Conservation (phyloP, 139 green algal genomes). For the Tetradesmus obliquus region DNA sequence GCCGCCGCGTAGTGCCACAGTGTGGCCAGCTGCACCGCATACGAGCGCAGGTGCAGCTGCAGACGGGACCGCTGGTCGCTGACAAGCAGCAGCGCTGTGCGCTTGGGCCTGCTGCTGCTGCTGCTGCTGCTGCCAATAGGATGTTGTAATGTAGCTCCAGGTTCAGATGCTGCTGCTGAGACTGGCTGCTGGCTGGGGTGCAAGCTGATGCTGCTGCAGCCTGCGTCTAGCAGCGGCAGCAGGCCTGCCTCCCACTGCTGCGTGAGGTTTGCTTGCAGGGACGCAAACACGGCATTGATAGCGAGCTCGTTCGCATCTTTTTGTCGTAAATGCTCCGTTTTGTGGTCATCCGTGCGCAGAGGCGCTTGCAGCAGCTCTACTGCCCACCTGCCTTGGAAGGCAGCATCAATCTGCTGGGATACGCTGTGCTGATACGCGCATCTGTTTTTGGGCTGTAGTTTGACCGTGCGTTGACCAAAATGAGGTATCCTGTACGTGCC, state of each 20-base stretch:
- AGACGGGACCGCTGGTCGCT: not conserved
- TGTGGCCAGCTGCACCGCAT: not conserved
- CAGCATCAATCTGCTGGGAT: not conserved
- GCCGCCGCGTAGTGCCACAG: not conserved
- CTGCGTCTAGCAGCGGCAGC: not conserved
- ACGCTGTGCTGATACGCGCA: not conserved
- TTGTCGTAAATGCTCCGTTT: not conserved
- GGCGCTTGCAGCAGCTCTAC: not conserved
- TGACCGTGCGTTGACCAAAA: not conserved
- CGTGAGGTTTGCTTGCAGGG: not conserved
- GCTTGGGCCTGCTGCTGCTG: not conserved
- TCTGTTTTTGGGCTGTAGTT: not conserved
- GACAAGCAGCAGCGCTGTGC: not conserved
- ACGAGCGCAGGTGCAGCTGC: not conserved
- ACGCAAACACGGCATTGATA: not conserved
- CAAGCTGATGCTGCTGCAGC: not conserved
- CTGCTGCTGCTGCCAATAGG: not conserved
- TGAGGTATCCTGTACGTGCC: not conserved
- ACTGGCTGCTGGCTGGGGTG: not conserved
- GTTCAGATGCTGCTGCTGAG: not conserved
- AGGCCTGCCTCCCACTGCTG: not conserved
- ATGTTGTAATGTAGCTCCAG: not conserved
- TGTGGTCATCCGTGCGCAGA: not conserved
- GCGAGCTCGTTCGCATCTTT: not conserved
- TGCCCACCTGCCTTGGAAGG: not conserved